phyloP scores from a whole-genome alignment of 208 protist species.

The Leishmania braziliensis region DNA sequence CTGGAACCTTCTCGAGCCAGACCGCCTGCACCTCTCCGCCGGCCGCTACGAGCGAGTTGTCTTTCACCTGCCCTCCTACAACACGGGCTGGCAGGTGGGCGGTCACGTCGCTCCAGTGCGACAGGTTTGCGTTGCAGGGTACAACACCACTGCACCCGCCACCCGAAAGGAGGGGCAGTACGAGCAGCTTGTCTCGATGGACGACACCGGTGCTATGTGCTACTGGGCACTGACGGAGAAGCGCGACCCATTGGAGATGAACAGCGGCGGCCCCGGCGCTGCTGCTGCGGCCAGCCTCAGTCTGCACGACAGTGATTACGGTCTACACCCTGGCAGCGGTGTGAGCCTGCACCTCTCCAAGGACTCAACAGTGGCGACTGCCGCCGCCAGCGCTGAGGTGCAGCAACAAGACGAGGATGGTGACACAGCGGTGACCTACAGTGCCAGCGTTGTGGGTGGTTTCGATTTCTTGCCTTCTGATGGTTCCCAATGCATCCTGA shows the following conservation, averaged over 20 bases:
- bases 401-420: neutral
- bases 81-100: constrained; percentile 67
- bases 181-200: constrained; percentile 80
- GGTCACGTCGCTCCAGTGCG: constrained; percentile 62
- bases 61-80: constrained; percentile 75
- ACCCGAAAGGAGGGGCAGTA: constrained; percentile 45
- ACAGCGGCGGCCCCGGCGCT: neutral
- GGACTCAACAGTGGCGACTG: constrained; percentile 8
- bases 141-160: constrained; percentile 42
- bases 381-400: neutral
- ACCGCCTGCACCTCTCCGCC: constrained; percentile 62
- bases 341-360: constrained; percentile 54
- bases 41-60: constrained; percentile 46
- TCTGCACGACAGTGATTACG: constrained; percentile 61
- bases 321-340: constrained; percentile 39
- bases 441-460: constrained; percentile 16
- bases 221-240: constrained; percentile 79
- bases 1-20: constrained; percentile 82
- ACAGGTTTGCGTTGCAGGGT: constrained; percentile 61
- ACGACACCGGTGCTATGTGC: constrained; percentile 44
- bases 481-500: constrained; percentile 66
- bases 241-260: constrained; percentile 30
- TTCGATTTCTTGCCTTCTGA: constrained; percentile 75
- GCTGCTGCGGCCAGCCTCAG: constrained; percentile 15
- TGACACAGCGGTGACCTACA: neutral